Percentiles rank a stretch among this genome's conserved stretches.
Evolutionary conservation across 768 basidiomycete genomes (phyloP).

Genomic region (Lentinula aciculospora): DNA sequence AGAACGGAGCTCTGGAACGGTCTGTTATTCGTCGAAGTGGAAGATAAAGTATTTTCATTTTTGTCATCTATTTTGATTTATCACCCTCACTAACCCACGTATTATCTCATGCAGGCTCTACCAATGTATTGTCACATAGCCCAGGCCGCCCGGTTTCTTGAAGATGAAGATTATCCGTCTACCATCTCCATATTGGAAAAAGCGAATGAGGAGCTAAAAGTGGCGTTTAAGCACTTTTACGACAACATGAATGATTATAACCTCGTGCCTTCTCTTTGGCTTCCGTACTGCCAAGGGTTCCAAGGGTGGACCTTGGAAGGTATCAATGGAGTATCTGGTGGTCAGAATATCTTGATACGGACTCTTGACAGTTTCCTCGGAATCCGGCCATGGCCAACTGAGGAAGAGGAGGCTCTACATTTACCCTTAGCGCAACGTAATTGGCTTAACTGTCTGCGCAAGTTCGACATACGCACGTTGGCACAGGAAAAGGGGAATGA

Average conservation of each 20-base stretch:
- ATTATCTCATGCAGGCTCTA: background rate
- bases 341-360: slow-evolving; percentile 10
- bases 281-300: slow-evolving; percentile 12
- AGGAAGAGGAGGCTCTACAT: slow-evolving; percentile 11
- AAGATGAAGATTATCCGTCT: background rate
- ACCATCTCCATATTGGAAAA: slow-evolving; percentile 3
- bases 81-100: background rate
- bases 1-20: slow-evolving; percentile 13
- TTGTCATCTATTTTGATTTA: too few species aligned
- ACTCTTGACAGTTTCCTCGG: slow-evolving; percentile 12
- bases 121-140: slow-evolving; percentile 9
- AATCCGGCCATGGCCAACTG: slow-evolving; percentile 11
- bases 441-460: slow-evolving; percentile 8
- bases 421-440: slow-evolving; percentile 8
- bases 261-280: slow-evolving; percentile 9
- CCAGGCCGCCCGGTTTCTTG: background rate
- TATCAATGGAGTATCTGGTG: slow-evolving; percentile 11
- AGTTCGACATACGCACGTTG: slow-evolving; percentile 4
- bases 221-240: slow-evolving; percentile 12
- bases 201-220: slow-evolving; percentile 7
- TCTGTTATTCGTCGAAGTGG: slow-evolving; percentile 9
- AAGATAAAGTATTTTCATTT: slow-evolving; percentile 1
- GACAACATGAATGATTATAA: slow-evolving; percentile 11
- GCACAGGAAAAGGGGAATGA: background rate
- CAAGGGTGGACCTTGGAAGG: slow-evolving; percentile 12